A percentile compares a stretch with the other conserved stretches of the same genome.
Evolutionary conservation across 2,329 filamentous ascomycete genomes (phyloP).

Genomic region (Neonectria punicea): DNA sequence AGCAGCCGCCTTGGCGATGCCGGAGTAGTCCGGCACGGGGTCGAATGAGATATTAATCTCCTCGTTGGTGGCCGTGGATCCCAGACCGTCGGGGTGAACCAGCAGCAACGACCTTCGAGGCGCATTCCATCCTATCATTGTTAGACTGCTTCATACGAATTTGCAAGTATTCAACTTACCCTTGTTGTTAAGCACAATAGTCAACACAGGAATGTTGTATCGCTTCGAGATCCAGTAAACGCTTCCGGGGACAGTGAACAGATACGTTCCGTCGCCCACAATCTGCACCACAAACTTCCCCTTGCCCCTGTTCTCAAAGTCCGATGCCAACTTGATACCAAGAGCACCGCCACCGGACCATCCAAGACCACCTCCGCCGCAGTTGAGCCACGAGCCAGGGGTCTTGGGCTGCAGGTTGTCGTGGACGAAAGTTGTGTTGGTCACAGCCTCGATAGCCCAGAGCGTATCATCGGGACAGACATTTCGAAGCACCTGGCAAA

Average conservation of each 20-base stretch:
- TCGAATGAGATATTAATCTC: conserved; percentile 71
- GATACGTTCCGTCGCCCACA: conserved; percentile 67
- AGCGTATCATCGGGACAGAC: conserved; percentile 66
- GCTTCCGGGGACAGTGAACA: conserved; percentile 65
- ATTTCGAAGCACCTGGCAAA: conserved; percentile 46
- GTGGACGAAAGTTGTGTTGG: conserved; percentile 72
- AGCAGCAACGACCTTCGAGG: conserved; percentile 66
- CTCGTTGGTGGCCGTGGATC: conserved; percentile 65
- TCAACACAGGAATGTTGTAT: conserved; percentile 65
- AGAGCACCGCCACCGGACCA: conserved; percentile 82
- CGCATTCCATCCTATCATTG: conserved; percentile 64
- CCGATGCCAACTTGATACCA: conserved; percentile 78
- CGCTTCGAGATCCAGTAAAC: conserved; percentile 67
- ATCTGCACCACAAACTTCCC: conserved; percentile 65
- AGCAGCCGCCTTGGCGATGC: conserved; percentile 69
- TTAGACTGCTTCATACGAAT: conserved; percentile 21
- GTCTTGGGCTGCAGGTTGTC: conserved; percentile 76
- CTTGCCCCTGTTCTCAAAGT: conserved; percentile 51
- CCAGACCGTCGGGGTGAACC: conserved; percentile 67
- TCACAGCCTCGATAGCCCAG: conserved; percentile 82
- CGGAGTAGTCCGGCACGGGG: conserved; percentile 67
- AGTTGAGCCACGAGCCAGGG: conserved; percentile 83
- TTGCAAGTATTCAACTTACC: conserved; percentile 46
- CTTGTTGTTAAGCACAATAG: conserved; percentile 67
- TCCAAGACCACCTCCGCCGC: conserved; percentile 81